phyloP scores from a whole-genome alignment of 192 early-diverging fungal genomes.

The Coemansia sp. region DNA sequence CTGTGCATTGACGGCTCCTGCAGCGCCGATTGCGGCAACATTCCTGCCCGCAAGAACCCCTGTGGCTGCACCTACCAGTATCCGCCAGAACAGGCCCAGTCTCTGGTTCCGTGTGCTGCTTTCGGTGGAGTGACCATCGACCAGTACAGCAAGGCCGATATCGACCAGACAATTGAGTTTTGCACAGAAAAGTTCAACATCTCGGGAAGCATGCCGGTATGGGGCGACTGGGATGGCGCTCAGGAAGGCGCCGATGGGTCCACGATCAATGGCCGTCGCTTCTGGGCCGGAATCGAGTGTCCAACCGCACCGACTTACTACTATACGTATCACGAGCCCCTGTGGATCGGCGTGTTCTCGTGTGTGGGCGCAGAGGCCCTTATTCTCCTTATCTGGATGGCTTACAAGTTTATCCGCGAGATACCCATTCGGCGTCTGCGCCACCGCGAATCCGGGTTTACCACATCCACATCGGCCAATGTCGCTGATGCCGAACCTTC shows the following conservation, averaged over 20 bases:
- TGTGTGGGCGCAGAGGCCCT: conserved; percentile 35
- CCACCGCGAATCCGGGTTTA: conserved; percentile 27
- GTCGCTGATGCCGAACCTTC: conserved; percentile 9
- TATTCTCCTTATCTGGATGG: conserved; percentile 47
- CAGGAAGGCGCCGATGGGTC: conserved; percentile 15
- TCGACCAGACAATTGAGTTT: conserved; percentile 21
- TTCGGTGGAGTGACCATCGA: conserved; percentile 50
- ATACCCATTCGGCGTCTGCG: conserved; percentile 18
- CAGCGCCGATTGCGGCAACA: conserved; percentile 38
- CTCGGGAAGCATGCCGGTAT: conserved; percentile 21
- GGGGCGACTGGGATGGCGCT: conserved; percentile 34
- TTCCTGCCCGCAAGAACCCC: conserved; percentile 33
- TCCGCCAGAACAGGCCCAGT: conserved; percentile 19
- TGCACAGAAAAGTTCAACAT: conserved; percentile 40
- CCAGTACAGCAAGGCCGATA: conserved; percentile 34
- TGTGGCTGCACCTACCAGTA: conserved; percentile 51
- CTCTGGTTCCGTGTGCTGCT: conserved; percentile 36
- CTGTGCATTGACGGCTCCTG: conserved; percentile 58
- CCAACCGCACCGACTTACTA: conserved; percentile 34
- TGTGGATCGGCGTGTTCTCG: conserved; percentile 51
- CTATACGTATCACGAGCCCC: conserved; percentile 42
- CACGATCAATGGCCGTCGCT: conserved; percentile 9
- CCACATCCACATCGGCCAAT: conserved; percentile 10
- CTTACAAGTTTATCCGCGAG: conserved; percentile 46
- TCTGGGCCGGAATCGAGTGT: conserved; percentile 51